phyloP scores from a whole-genome alignment of 495 filamentous ascomycete species.

The Aspergillus affinis region DNA sequence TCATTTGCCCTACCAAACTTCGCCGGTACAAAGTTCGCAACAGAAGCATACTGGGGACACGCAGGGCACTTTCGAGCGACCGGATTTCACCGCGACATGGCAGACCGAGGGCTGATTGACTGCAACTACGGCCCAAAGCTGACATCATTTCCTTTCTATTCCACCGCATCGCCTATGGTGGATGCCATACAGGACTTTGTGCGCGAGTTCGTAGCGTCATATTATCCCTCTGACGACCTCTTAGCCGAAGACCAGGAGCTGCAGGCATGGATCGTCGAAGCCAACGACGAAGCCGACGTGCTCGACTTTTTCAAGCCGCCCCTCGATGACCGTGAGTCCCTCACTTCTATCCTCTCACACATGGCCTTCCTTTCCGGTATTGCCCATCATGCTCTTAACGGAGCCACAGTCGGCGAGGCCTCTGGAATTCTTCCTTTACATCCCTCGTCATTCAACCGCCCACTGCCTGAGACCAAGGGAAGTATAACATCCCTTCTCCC shows the following conservation, averaged over 20 bases:
- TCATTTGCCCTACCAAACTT: slow-evolving; percentile 9
- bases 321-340: neutral
- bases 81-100: neutral
- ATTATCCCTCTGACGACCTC: neutral
- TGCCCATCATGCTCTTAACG: slow-evolving; percentile 6
- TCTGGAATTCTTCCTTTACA: slow-evolving; percentile 3
- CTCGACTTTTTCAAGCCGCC: slow-evolving; percentile 3
- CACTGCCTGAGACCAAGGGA: slow-evolving; percentile 1
- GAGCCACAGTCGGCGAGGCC: slow-evolving; percentile 5
- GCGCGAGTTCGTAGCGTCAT: neutral
- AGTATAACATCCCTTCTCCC: slow-evolving; percentile 4
- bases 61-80: slow-evolving; percentile 9
- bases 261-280: slow-evolving; percentile 4
- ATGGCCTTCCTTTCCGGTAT: slow-evolving; percentile 4
- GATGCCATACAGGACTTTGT: slow-evolving; percentile 5
- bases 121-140: slow-evolving; percentile 3
- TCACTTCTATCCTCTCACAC: slow-evolving; percentile 3
- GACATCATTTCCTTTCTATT: slow-evolving; percentile 3
- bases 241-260: neutral
- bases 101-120: slow-evolving; percentile 1
- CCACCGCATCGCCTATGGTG: slow-evolving; percentile 1
- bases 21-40: slow-evolving; percentile 1
- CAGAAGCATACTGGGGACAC: slow-evolving; percentile 8
- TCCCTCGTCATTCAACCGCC: slow-evolving; percentile 5
- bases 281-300: slow-evolving; percentile 1